Conservation (phyloP, 257 asterid genomes). For the Lantana camara region DNA sequence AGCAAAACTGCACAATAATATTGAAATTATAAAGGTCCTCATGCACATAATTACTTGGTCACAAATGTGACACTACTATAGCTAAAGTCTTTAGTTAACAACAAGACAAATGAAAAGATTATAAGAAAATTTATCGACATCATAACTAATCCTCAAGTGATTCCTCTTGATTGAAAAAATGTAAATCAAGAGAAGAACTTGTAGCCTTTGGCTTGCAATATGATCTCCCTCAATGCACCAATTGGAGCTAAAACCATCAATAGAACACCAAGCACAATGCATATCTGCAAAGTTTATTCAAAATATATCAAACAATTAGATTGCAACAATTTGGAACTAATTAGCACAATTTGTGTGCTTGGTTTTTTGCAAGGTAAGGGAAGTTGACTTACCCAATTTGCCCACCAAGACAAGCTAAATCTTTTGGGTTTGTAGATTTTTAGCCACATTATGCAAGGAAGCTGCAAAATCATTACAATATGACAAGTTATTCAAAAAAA, state of each 20-base stretch:
- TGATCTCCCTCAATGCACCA: slow-evolving; percentile 51
- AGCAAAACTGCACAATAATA: too few relatives aligned
- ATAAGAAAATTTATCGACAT: too few relatives aligned
- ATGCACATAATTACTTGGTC: too few relatives aligned
- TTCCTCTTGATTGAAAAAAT: too few relatives aligned
- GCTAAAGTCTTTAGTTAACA: too few relatives aligned
- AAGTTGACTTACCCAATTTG: slow-evolving; percentile 45
- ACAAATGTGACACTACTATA: too few relatives aligned
- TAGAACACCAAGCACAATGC: slow-evolving; percentile 48
- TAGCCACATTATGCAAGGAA: slow-evolving; percentile 67
- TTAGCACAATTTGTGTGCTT: background rate
- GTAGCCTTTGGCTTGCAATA: slow-evolving; percentile 41
- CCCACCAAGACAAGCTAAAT: slow-evolving; percentile 50
- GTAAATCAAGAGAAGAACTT: too few relatives aligned
- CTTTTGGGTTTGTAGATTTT: slow-evolving; percentile 44
- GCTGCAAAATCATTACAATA: slow-evolving; percentile 34
- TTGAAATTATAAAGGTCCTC: too few relatives aligned
- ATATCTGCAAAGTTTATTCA: slow-evolving; percentile 34
- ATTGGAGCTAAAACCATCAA: slow-evolving; percentile 55
- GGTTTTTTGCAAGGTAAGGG: background rate
- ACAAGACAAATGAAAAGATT: too few relatives aligned
- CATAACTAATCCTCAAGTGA: too few relatives aligned
- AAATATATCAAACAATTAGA: background rate
- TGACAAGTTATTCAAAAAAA: too few relatives aligned
- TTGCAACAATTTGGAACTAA: too few relatives aligned